A percentile compares a stretch with the other conserved stretches of the same genome.
phyloP scores from a whole-genome alignment of 2,329 filamentous ascomycete genomes.

The Fusarium cicatricum region DNA sequence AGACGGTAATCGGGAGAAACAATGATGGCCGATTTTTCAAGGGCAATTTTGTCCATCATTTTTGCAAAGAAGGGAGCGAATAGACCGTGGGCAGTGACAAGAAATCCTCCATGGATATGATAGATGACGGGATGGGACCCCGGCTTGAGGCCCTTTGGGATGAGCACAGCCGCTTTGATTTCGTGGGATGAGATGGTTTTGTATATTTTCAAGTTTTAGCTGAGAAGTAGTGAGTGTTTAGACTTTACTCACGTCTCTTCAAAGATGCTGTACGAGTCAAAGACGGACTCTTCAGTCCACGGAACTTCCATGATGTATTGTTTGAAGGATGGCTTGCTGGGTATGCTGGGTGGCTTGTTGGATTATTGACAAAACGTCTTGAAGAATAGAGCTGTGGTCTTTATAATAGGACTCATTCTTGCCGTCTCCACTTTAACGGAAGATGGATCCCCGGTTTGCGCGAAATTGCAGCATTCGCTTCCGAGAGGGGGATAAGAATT shows the following conservation, averaged over 20 bases:
- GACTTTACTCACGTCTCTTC: constrained; percentile 23
- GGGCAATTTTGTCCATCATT: constrained; percentile 35
- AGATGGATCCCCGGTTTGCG: background rate
- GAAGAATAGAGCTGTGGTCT: background rate
- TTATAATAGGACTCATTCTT: background rate
- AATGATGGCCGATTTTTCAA: constrained; percentile 37
- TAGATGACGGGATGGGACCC: constrained; percentile 34
- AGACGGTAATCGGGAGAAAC: constrained; percentile 41
- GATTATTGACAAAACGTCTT: background rate
- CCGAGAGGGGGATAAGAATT: constrained; percentile 17
- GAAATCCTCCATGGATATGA: constrained; percentile 42
- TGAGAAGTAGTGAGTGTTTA: accelerated
- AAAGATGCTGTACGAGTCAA: constrained; percentile 27
- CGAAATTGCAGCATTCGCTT: constrained; percentile 22
- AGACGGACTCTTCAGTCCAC: constrained; percentile 31
- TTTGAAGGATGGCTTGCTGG: background rate
- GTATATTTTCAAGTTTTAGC: constrained; percentile 16
- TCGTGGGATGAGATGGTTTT: constrained; percentile 30
- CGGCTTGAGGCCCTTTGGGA: constrained; percentile 38
- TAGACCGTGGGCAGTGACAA: constrained; percentile 32
- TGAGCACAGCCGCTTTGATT: constrained; percentile 34
- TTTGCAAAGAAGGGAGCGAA: constrained; percentile 38
- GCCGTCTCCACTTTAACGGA: background rate
- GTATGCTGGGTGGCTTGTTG: background rate
- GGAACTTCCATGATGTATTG: constrained; percentile 22